Percentiles rank a stretch among this genome's conserved stretches.
Evolutionary conservation across 192 early-diverging fungal genomes (phyloP).

Genomic region (Phycomyces blakesleeanus): DNA sequence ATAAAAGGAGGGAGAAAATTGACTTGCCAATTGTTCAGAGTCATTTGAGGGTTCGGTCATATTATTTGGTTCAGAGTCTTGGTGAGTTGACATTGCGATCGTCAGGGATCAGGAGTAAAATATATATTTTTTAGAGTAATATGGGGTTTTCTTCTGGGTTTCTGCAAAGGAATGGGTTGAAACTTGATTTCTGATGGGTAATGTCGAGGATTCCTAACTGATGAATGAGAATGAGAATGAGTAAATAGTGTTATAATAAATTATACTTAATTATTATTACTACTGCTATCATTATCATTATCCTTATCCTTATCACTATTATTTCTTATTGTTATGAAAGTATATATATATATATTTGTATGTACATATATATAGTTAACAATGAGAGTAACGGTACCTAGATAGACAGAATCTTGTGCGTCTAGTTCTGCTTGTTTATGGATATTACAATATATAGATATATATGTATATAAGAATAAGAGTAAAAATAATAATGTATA

Average conservation of each 20-base stretch:
- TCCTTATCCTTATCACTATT: background rate
- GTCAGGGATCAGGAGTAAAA: too few species aligned
- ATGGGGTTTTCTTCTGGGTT: too few species aligned
- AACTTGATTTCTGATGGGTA: too few species aligned
- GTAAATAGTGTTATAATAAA: too few species aligned
- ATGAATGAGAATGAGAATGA: too few species aligned
- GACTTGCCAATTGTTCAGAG: constrained; percentile 1
- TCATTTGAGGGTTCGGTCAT: background rate
- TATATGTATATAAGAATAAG: background rate
- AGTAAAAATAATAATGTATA: background rate
- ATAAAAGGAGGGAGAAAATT: background rate
- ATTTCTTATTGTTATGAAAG: background rate
- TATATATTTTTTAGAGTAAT: too few species aligned
- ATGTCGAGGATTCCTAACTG: too few species aligned
- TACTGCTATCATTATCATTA: too few species aligned
- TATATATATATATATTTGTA: background rate
- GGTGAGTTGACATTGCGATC: background rate
- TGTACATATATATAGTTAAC: background rate
- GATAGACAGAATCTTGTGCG: too few species aligned
- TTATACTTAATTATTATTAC: too few species aligned
- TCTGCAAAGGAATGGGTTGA: too few species aligned
- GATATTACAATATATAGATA: background rate
- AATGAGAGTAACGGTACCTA: too few species aligned
- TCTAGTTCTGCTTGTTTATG: background rate
- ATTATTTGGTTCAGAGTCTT: background rate